phyloP scores from a whole-genome alignment of 2,329 filamentous ascomycete genomes.

The Calonectria pteridis region DNA sequence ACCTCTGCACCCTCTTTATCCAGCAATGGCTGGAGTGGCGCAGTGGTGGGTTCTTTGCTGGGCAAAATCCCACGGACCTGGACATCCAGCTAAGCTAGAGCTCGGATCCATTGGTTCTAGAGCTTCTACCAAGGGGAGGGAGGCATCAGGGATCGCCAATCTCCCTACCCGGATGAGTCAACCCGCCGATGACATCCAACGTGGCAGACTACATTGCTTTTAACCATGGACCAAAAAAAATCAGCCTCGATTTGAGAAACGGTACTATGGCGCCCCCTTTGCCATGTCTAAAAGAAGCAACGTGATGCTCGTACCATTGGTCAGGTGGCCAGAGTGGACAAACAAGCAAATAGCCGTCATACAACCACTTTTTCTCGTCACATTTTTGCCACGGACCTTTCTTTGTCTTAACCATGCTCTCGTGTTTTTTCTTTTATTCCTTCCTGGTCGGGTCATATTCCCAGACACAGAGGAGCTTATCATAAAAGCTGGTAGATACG shows the following conservation, averaged over 20 bases:
- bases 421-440: not conserved
- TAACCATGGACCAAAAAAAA: not conserved
- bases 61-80: not conserved
- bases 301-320: not conserved
- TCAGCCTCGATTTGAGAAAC: not conserved
- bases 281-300: not conserved
- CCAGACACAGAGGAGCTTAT: conserved; percentile 79
- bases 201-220: not conserved
- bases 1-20: not conserved
- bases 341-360: not conserved
- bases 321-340: not conserved
- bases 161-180: conserved; percentile 13
- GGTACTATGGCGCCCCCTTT: not conserved
- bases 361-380: not conserved
- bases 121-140: not conserved
- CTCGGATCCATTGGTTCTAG: conserved; percentile 20
- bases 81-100: conserved; percentile 8
- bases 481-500: conserved; percentile 83
- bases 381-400: not conserved
- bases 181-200: conserved; percentile 9
- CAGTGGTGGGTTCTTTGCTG: not conserved
- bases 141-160: conserved; percentile 10
- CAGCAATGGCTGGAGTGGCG: not conserved
- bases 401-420: not conserved
- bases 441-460: conserved; percentile 41